phyloP scores from a whole-genome alignment of 805 yeast genomes.

The Pichia exigua region DNA sequence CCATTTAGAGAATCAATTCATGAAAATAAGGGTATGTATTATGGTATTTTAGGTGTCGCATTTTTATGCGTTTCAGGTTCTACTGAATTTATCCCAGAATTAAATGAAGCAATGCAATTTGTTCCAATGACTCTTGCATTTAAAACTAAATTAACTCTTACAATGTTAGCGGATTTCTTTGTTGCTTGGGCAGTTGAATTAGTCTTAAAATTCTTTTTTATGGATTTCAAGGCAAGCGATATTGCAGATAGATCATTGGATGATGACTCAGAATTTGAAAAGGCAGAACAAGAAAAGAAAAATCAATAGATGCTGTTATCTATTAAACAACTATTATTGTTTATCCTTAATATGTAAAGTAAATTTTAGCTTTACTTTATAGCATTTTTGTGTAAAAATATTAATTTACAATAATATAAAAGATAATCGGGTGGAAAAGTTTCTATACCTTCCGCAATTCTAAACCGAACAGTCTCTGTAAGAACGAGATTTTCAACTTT shows the following conservation, averaged over 20 bases:
- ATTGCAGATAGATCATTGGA: slow-evolving; percentile 48
- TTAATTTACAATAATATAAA: neutral
- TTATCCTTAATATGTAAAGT: too few species aligned
- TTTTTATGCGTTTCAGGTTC: slow-evolving; percentile 84
- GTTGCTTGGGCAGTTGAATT: slow-evolving; percentile 73
- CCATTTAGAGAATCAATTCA: slow-evolving; percentile 89
- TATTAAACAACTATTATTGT: neutral
- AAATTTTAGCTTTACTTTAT: too few species aligned
- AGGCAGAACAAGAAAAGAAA: slow-evolving; percentile 7
- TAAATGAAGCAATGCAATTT: slow-evolving; percentile 85
- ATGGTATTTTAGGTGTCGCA: slow-evolving; percentile 87
- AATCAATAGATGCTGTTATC: neutral
- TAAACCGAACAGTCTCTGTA: too few species aligned
- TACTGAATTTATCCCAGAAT: slow-evolving; percentile 89
- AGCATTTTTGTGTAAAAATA: neutral
- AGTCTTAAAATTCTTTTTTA: slow-evolving; percentile 73
- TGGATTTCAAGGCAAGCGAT: slow-evolving; percentile 89
- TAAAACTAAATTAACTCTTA: slow-evolving; percentile 66
- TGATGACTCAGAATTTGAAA: slow-evolving; percentile 11
- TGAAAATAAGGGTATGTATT: slow-evolving; percentile 95
- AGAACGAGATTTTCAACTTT: too few species aligned
- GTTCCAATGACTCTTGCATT: slow-evolving; percentile 75
- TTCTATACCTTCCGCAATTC: too few species aligned
- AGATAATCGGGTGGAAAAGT: too few species aligned
- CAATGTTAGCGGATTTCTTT: slow-evolving; percentile 69